Evolutionary conservation across 2,329 filamentous ascomycete genomes (phyloP).

Genomic region (Cryphonectria naterciae): DNA sequence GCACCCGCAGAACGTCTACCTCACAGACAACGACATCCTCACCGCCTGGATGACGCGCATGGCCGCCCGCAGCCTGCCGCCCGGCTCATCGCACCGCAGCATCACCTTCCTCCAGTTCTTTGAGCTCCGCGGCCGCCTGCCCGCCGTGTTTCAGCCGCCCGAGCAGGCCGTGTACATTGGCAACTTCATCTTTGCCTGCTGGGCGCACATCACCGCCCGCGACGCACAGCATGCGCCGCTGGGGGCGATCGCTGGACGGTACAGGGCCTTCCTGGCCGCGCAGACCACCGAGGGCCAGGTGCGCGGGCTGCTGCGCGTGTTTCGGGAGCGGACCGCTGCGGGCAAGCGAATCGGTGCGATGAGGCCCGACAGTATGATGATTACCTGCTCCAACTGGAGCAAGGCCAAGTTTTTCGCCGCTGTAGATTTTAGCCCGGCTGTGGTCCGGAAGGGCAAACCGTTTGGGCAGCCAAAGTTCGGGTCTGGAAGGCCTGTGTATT

Average conservation of each 20-base stretch:
- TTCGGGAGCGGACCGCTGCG: constrained; percentile 14
- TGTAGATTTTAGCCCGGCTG: constrained; percentile 41
- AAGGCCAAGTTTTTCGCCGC: constrained; percentile 41
- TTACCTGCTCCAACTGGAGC: constrained; percentile 32
- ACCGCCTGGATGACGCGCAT: constrained; percentile 45
- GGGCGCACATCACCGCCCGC: constrained; percentile 18
- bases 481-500: constrained; percentile 20
- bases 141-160: constrained; percentile 36
- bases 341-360: constrained; percentile 13
- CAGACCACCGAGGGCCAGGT: constrained; percentile 31
- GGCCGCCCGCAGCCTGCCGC: constrained; percentile 32
- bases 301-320: constrained; percentile 25
- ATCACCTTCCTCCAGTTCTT: constrained; percentile 46
- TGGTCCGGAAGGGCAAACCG: constrained; percentile 16
- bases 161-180: constrained; percentile 33
- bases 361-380: constrained; percentile 17
- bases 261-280: constrained; percentile 27
- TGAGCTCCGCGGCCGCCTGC: constrained; percentile 40
- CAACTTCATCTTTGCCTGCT: constrained; percentile 28
- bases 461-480: constrained; percentile 3
- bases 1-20: constrained; percentile 36
- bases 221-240: constrained; percentile 24
- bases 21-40: constrained; percentile 53
- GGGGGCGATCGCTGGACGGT: constrained; percentile 28
- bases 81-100: constrained; percentile 33